Evolutionary conservation across 176 grass and related monocot species (phyloP).

Genomic region (Pontederia crassipes): DNA sequence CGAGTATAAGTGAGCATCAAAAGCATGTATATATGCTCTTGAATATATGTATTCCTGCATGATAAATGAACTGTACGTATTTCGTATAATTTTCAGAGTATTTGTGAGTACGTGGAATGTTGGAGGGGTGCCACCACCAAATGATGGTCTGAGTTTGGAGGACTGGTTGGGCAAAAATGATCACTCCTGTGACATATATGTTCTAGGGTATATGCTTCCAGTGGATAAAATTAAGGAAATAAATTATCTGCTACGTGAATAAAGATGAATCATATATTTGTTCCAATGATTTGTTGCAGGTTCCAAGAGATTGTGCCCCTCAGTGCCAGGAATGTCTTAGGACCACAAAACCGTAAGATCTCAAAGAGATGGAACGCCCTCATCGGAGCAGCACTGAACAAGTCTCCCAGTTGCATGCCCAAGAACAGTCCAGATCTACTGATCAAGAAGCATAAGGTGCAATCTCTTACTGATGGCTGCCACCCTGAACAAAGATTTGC

Average conservation of each 20-base stretch:
- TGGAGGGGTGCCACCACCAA: slow-evolving; percentile 46
- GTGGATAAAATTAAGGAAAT: too few species aligned
- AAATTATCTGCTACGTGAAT: too few species aligned
- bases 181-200: slow-evolving; percentile 76
- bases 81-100: slow-evolving; percentile 35
- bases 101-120: slow-evolving; percentile 94
- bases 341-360: slow-evolving; percentile 48
- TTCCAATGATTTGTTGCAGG: slow-evolving; percentile 29
- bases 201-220: slow-evolving; percentile 52
- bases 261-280: not conserved
- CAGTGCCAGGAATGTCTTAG: slow-evolving; percentile 72
- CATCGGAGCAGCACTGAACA: slow-evolving; percentile 59
- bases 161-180: slow-evolving; percentile 62
- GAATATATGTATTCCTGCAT: too few species aligned
- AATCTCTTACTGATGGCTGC: slow-evolving; percentile 23
- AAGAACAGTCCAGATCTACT: not conserved
- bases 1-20: too few species aligned
- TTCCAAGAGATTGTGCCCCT: slow-evolving; percentile 96
- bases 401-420: slow-evolving; percentile 2
- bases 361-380: slow-evolving; percentile 76
- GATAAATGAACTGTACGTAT: not conserved
- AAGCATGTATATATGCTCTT: too few species aligned
- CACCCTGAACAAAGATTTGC: slow-evolving; percentile 24
- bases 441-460: slow-evolving; percentile 13
- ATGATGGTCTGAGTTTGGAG: slow-evolving; percentile 70